Percentiles rank a stretch among this genome's conserved stretches.
Conservation (phyloP, 2,329 filamentous ascomycete genomes). For the Fusarium duplospermum region DNA sequence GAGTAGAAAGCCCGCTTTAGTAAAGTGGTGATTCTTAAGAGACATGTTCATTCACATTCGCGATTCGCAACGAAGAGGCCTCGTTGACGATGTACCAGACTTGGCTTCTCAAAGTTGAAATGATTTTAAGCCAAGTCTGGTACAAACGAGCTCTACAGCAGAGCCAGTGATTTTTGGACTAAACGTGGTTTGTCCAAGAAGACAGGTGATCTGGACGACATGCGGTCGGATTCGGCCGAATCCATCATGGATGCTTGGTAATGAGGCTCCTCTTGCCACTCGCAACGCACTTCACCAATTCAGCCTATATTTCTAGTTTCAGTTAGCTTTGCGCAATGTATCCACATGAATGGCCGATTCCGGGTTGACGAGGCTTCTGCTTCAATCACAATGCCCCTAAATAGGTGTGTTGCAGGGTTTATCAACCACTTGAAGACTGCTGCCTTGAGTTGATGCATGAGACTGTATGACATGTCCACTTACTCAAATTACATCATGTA, state of each 20-base stretch:
- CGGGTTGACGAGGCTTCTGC: neutral
- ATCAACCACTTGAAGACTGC: neutral
- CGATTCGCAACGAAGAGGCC: neutral
- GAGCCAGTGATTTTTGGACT: neutral
- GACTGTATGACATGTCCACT: neutral
- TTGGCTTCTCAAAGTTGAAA: too few species aligned
- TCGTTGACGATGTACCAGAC: neutral
- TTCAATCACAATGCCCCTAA: neutral
- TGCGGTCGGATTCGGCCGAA: neutral
- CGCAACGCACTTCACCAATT: neutral
- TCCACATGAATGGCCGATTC: neutral
- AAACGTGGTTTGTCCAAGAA: neutral
- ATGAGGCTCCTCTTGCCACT: neutral
- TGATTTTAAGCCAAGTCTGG: neutral
- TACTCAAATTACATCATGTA: neutral
- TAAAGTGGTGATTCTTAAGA: neutral
- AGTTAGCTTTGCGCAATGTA: neutral
- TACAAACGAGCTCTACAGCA: neutral
- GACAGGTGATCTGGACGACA: neutral
- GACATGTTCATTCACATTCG: neutral
- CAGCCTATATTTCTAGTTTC: neutral
- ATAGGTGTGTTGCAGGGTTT: neutral
- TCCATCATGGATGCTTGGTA: neutral
- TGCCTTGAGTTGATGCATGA: neutral
- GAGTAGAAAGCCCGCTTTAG: neutral